Evolutionary conservation across 345 rosid genomes (phyloP).

Genomic region (Acer campestre): DNA sequence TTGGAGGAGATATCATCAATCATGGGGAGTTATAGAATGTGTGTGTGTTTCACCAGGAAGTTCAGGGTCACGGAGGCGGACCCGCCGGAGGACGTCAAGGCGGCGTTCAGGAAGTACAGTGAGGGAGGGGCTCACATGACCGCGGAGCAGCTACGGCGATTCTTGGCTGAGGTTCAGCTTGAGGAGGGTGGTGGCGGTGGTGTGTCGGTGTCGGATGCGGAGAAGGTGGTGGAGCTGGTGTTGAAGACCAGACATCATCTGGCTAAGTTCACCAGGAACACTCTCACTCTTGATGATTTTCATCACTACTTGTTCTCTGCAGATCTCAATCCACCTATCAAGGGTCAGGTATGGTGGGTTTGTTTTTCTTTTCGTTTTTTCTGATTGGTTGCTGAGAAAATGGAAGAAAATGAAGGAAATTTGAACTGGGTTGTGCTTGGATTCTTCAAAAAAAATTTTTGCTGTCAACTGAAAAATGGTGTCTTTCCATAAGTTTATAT

Average conservation of each 20-base stretch:
- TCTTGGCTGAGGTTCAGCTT: constrained; percentile 55
- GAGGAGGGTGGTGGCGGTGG: constrained; percentile 27
- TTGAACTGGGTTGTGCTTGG: neutral
- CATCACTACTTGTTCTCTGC: constrained; percentile 55
- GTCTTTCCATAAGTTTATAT: neutral
- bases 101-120: constrained; percentile 54
- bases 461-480: neutral
- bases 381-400: constrained; percentile 16
- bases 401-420: neutral
- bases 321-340: constrained; percentile 68
- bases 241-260: constrained; percentile 60
- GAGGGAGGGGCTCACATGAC: constrained; percentile 61
- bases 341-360: constrained; percentile 35
- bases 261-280: constrained; percentile 57
- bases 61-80: constrained; percentile 62
- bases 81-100: constrained; percentile 67
- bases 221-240: constrained; percentile 55
- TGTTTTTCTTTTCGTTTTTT: neutral
- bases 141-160: constrained; percentile 61
- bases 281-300: constrained; percentile 76
- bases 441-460: neutral
- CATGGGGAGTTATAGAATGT: constrained; percentile 74
- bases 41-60: constrained; percentile 71
- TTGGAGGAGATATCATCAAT: neutral
- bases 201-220: constrained; percentile 47